A percentile compares a stretch with the other conserved stretches of the same genome.
phyloP scores from a whole-genome alignment of 176 grass and related monocot species.

The Alopecurus myosuroides region DNA sequence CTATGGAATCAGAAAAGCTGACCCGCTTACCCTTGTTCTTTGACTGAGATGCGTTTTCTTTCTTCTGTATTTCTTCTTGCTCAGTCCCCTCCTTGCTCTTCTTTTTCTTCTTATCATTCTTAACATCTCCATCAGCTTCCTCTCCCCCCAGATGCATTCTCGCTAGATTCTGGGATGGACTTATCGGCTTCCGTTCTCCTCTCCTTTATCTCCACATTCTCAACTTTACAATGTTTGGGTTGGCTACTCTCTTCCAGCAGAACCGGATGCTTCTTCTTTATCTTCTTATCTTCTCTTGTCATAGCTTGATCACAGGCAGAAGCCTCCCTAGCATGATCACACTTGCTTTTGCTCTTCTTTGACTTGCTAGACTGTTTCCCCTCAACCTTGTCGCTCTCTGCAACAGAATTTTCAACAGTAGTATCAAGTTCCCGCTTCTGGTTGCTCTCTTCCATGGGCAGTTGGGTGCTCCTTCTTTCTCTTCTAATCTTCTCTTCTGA shows the following conservation, averaged over 20 bases:
- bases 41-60: constrained; percentile 22
- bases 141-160: not conserved
- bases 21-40: constrained; percentile 42
- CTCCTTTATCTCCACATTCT: constrained; percentile 30
- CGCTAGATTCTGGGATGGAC: not conserved
- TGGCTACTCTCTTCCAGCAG: constrained; percentile 7
- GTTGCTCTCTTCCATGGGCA: not conserved
- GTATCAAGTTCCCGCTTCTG: not conserved
- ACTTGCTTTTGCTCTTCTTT: constrained; percentile 31
- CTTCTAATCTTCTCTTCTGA: not conserved
- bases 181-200: constrained; percentile 23
- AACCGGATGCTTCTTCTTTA: constrained; percentile 14
- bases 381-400: not conserved
- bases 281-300: constrained; percentile 8
- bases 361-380: not conserved
- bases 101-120: constrained; percentile 25
- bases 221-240: not conserved
- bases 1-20: constrained; percentile 48
- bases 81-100: constrained; percentile 14
- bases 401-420: not conserved
- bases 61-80: constrained; percentile 18
- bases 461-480: not conserved
- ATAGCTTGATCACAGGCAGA: not conserved
- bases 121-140: constrained; percentile 7
- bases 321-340: not conserved